Percentiles rank a stretch among this genome's conserved stretches.
phyloP scores from a whole-genome alignment of 176 grass and related monocot genomes.

The Dactylis glomerata region DNA sequence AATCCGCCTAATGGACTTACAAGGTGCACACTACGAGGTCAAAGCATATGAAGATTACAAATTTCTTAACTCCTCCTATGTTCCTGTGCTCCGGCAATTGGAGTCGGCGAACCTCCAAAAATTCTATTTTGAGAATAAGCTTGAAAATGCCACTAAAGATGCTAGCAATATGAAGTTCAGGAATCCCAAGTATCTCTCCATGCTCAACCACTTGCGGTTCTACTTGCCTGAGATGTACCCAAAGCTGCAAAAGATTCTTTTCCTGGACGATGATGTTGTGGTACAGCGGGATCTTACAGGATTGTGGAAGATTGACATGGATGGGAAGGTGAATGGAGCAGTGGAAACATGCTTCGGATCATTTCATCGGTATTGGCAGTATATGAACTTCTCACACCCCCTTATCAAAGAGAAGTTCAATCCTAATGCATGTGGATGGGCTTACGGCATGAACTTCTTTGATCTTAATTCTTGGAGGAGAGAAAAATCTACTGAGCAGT shows the following conservation, averaged over 20 bases:
- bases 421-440: constrained; percentile 94
- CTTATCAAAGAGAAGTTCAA: constrained; percentile 90
- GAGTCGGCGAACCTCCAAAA: constrained; percentile 92
- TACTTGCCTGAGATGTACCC: constrained; percentile 99
- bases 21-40: constrained; percentile 85
- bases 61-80: constrained; percentile 97
- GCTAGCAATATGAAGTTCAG: constrained; percentile 99
- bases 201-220: constrained; percentile 94
- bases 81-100: constrained; percentile 92
- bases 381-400: constrained; percentile 98
- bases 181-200: constrained; percentile 96
- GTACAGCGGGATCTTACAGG: constrained; percentile 87
- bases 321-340: constrained; percentile 97
- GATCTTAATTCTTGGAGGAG: constrained; percentile 92
- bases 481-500: constrained; percentile 92
- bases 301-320: constrained; percentile 97
- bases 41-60: constrained; percentile 93
- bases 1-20: constrained; percentile 72
- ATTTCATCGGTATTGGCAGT: constrained; percentile 92
- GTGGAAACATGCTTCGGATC: constrained; percentile 99
- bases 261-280: constrained; percentile 96
- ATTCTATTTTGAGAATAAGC: constrained; percentile 99
- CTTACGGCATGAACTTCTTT: constrained; percentile 98
- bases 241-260: constrained; percentile 81
- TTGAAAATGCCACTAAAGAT: constrained; percentile 99